These are phyloP conservation scores for Aegilops sharonensis DNA, from an alignment of 176 grass and related monocot genomes.

Conservation along the genomic window DNA sequence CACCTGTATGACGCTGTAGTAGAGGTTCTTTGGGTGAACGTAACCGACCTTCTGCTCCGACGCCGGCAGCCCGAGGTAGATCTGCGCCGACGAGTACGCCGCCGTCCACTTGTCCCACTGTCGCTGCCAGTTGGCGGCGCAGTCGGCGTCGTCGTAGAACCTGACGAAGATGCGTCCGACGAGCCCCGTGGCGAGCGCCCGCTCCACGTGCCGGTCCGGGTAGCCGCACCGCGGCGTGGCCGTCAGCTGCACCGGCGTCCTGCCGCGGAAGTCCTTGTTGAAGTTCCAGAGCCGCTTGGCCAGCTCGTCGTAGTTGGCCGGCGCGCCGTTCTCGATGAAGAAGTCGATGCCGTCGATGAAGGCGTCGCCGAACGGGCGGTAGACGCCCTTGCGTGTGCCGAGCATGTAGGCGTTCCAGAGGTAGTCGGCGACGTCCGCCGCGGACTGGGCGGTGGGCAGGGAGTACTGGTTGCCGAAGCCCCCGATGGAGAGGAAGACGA, in stretches of 20 bases:
- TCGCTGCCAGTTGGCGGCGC: constrained; percentile 1
- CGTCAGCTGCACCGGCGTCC: background rate
- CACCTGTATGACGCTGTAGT: background rate
- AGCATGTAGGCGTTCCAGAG: background rate
- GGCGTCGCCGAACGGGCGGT: constrained; percentile 19
- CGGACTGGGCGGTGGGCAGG: background rate
- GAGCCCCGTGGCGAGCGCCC: constrained; percentile 12
- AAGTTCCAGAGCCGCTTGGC: background rate
- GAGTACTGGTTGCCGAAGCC: constrained; percentile 8
- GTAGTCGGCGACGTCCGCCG: background rate
- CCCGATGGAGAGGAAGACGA: constrained; percentile 23
- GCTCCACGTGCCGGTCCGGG: background rate
- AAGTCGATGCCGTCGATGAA: constrained; percentile 20
- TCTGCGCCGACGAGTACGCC: background rate
- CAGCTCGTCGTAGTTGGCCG: constrained; percentile 23
- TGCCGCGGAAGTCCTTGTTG: background rate
- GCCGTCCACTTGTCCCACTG: constrained; percentile 10
- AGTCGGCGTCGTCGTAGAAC: constrained; percentile 5
- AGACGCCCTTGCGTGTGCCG: background rate
- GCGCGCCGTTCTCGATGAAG: background rate
- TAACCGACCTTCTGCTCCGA: background rate
- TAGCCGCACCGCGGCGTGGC: constrained; percentile 25
- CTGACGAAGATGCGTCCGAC: constrained; percentile 5
- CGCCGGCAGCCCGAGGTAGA: constrained; percentile 5
- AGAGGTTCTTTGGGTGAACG: background rate